A percentile compares a stretch with the other conserved stretches of the same genome.
Evolutionary conservation across 2,329 filamentous ascomycete species (phyloP).

Genomic region (Colletotrichum sublineola): DNA sequence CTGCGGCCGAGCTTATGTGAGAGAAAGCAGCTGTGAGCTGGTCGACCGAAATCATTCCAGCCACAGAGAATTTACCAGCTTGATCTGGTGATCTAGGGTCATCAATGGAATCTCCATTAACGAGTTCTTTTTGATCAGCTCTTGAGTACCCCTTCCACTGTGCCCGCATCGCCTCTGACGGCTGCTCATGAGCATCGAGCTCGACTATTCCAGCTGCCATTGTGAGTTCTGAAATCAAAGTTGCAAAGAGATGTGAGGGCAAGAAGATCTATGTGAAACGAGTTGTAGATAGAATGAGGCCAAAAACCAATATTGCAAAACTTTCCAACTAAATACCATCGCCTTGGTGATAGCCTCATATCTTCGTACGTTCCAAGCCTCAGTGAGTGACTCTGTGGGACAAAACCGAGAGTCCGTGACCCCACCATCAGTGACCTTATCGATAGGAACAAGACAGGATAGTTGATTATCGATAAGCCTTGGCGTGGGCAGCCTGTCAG

Average conservation of each 20-base stretch:
- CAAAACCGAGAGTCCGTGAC: constrained; percentile 29
- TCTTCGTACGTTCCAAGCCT: constrained; percentile 28
- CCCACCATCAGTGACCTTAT: constrained; percentile 37
- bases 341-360: constrained; percentile 6
- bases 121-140: constrained; percentile 65
- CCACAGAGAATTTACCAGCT: constrained; percentile 59
- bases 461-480: constrained; percentile 27
- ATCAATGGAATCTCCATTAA: constrained; percentile 68
- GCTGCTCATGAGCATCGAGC: constrained; percentile 83
- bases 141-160: constrained; percentile 83
- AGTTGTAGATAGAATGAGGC: too few species aligned
- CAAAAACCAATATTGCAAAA: background rate
- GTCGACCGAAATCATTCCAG: constrained; percentile 58
- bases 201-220: constrained; percentile 61
- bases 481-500: constrained; percentile 16
- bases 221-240: background rate
- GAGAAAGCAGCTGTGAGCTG: constrained; percentile 60
- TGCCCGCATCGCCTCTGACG: constrained; percentile 76
- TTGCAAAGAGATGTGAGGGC: background rate
- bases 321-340: background rate
- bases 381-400: constrained; percentile 12
- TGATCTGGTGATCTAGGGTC: constrained; percentile 54
- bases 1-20: constrained; percentile 53
- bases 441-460: constrained; percentile 11
- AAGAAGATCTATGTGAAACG: too few species aligned